phyloP scores from a whole-genome alignment of 129 eudicot species.

The Flaveria sonorensis region DNA sequence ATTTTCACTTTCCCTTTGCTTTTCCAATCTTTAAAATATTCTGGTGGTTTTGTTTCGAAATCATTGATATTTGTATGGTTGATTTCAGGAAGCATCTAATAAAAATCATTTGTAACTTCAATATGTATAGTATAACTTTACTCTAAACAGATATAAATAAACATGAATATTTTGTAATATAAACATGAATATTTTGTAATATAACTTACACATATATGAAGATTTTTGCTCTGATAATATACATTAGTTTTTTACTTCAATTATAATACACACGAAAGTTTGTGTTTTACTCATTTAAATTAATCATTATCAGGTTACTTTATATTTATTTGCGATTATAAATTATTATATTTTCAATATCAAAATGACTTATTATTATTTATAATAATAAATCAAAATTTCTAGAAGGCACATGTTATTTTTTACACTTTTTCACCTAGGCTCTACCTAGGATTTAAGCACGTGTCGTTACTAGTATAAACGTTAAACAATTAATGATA shows the following conservation, averaged over 20 bases:
- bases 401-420: no score
- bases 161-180: neutral
- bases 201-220: neutral
- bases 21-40: conserved; percentile 25
- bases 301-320: no score
- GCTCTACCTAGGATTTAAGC: no score
- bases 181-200: neutral
- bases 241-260: neutral
- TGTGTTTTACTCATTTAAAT: no score
- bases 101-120: conserved; percentile 14
- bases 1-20: conserved; percentile 26
- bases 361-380: no score
- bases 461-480: no score
- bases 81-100: neutral
- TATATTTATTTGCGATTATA: no score
- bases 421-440: no score
- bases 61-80: conserved; percentile 19
- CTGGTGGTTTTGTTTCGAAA: neutral
- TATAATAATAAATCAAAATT: no score
- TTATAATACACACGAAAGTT: no score
- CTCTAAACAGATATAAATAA: neutral
- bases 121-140: neutral
- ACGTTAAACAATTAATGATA: no score
- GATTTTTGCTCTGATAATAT: neutral
- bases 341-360: no score